Base-by-base conservation (phyloP, 2,329 filamentous ascomycete genomes). In the Fusarium phyllophilum region DNA sequence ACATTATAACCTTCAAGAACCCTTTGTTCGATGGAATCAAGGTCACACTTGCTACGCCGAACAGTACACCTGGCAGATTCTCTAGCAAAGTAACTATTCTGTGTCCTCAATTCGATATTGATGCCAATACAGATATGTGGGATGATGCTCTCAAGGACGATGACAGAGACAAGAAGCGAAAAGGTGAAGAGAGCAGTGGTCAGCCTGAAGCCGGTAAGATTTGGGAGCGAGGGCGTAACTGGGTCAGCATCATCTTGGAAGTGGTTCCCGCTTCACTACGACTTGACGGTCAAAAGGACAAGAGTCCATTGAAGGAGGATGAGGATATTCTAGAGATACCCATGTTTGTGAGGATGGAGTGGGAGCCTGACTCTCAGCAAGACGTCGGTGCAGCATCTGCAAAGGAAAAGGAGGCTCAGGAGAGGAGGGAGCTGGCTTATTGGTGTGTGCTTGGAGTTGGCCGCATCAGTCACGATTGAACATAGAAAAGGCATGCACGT, bases 371-470 rank as follows among this genome's bases (percentile, higher is more conserved):
- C 73, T 86, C 86, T 2, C 86, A 89, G 62, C 89, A 91, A 62
- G 90, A 94, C 68, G 89, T 91, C 14, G 92, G 90, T 18, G 85
- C 87, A 8, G 83, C 84, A 14, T 78, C 83, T 5, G 82, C 83
- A 41, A 87, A 82, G 79, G 89, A 88, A 75, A 91, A 88, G 81
- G 90, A 89, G 49, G 89, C 86, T 54, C 92, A 88, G 81, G 93
- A 96, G 83, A 96, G 91, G 85, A 90, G 93, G 79, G 96, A 98
- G 81, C 84, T 98, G 82, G 95, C 95, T 62, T 98, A 97, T 83
- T 99, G 96, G 96, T 95, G 94, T 84, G 95, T 97, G 26, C 86
- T 98, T 41, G 96, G 96, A 8, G 89, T 97, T 66, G 96, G 96
- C 15, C 91, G 91, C 78, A 96, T 98, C 78, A 89, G 85, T 74